Conservation (phyloP, 2,329 filamentous ascomycete species). For the Monosporascus sp. region DNA sequence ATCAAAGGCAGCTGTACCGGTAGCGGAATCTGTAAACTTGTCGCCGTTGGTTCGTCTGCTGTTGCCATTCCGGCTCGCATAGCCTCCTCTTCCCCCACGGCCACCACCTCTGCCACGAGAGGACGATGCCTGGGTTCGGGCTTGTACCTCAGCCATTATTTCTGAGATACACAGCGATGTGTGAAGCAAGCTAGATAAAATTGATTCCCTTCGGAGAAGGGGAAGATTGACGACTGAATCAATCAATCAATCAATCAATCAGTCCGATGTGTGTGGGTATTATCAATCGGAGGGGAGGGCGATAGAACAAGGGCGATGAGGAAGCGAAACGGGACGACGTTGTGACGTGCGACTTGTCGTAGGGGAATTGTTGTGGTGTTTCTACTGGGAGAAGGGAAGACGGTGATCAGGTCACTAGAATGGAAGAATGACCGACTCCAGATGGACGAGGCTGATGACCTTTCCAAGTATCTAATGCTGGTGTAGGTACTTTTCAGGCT, state of each 20-base stretch:
- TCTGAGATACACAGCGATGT: slow-evolving; percentile 36
- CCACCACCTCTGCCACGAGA: slow-evolving; percentile 85
- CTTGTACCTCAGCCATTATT: slow-evolving; percentile 88
- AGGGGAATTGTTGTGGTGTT: not conserved
- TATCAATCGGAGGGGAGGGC: not conserved
- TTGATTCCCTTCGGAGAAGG: slow-evolving; percentile 26
- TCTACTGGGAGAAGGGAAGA: not conserved
- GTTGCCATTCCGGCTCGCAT: slow-evolving; percentile 56
- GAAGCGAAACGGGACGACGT: not conserved
- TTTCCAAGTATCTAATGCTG: not conserved
- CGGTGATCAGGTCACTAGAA: not conserved
- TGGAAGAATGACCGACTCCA: not conserved
- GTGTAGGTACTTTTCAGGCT: not conserved
- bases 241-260: not conserved
- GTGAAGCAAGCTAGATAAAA: slow-evolving; percentile 23
- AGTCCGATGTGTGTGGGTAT: not conserved
- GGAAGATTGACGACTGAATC: slow-evolving; percentile 10
- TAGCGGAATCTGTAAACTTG: slow-evolving; percentile 52
- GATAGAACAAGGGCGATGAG: not conserved
- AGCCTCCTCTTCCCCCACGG: slow-evolving; percentile 78
- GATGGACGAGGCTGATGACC: not conserved
- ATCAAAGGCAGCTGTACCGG: slow-evolving; percentile 43
- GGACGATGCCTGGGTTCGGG: slow-evolving; percentile 63
- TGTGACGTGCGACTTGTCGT: not conserved
- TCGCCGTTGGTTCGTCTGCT: slow-evolving; percentile 64